These are phyloP conservation scores for Trichoderma gamsii DNA, from an alignment of 495 filamentous ascomycete species.

Conservation along the genomic window DNA sequence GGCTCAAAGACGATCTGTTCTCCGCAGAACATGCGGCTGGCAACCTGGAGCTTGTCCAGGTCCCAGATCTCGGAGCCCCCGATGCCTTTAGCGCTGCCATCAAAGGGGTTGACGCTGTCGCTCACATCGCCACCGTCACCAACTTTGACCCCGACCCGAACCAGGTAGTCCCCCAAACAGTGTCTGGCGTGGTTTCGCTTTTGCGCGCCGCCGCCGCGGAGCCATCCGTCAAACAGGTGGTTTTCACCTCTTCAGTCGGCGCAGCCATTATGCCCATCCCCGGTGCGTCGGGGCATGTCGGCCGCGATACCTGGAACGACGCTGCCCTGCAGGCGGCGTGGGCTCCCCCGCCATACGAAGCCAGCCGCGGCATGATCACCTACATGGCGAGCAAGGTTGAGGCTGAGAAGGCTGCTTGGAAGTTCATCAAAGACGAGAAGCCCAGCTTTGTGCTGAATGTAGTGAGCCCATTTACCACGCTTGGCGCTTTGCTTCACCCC, in stretches of 20 bases:
- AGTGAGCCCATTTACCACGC: constrained; percentile 38
- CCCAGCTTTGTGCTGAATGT: constrained; percentile 44
- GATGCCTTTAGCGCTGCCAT: constrained; percentile 38
- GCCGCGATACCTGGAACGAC: constrained; percentile 45
- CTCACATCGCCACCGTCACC: constrained; percentile 43
- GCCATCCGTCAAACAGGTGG: constrained; percentile 43
- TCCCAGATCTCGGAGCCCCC: constrained; percentile 33
- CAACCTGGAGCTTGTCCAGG: constrained; percentile 32
- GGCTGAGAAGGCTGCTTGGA: constrained; percentile 45
- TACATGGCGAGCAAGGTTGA: constrained; percentile 49
- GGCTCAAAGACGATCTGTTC: constrained; percentile 35
- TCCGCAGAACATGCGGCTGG: constrained; percentile 35
- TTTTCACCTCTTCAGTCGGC: constrained; percentile 46
- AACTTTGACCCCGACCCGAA: constrained; percentile 35
- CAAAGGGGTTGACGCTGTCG: constrained; percentile 33
- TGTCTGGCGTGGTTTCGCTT: constrained; percentile 34
- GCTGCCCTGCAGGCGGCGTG: constrained; percentile 37
- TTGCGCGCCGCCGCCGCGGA: constrained; percentile 41
- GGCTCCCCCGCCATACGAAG: constrained; percentile 33
- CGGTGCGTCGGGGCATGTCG: constrained; percentile 27
- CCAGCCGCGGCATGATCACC: constrained; percentile 24
- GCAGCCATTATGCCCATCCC: constrained; percentile 32
- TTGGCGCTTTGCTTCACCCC: constrained; percentile 31
- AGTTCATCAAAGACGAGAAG: constrained; percentile 43
- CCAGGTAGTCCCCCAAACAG: constrained; percentile 36